A percentile compares a stretch with the other conserved stretches of the same genome.
Conservation (phyloP, 345 rosid genomes). For the Geranium brycei region DNA sequence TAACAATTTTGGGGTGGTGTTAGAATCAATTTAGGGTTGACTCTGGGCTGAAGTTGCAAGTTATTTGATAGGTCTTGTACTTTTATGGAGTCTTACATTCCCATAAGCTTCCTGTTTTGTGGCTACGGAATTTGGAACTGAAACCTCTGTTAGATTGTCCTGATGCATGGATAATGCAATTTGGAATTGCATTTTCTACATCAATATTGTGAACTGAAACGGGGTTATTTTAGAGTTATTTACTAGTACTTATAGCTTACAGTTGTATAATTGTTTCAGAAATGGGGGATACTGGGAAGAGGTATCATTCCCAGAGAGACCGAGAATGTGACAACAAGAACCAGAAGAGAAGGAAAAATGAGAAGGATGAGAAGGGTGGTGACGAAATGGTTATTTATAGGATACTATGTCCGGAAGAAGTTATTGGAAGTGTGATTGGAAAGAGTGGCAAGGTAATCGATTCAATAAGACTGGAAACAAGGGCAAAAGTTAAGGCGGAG, state of each 20-base stretch:
- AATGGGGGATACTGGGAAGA: constrained; percentile 81
- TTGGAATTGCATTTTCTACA: background rate
- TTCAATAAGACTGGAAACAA: constrained; percentile 71
- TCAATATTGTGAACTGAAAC: background rate
- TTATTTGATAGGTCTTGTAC: background rate
- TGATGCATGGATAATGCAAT: background rate
- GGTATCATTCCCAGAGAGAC: constrained; percentile 30
- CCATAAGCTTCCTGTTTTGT: too few relatives aligned
- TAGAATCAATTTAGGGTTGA: background rate
- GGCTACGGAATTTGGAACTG: background rate
- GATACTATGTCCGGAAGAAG: constrained; percentile 73
- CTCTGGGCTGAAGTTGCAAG: background rate
- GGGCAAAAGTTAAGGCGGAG: constrained; percentile 82
- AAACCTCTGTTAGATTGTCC: background rate
- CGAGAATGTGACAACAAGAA: constrained; percentile 34
- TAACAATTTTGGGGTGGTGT: background rate
- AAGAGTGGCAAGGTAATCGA: constrained; percentile 85
- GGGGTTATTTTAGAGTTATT: background rate
- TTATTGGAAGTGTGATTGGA: constrained; percentile 94
- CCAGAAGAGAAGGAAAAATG: constrained; percentile 52
- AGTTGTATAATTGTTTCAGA: background rate
- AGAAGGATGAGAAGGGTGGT: constrained; percentile 32
- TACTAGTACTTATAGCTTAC: too few relatives aligned
- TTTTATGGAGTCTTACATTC: background rate
- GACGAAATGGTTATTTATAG: constrained; percentile 67